Base-by-base conservation (phyloP, 2,329 filamentous ascomycete genomes). In the Albifimbria verrucaria region DNA sequence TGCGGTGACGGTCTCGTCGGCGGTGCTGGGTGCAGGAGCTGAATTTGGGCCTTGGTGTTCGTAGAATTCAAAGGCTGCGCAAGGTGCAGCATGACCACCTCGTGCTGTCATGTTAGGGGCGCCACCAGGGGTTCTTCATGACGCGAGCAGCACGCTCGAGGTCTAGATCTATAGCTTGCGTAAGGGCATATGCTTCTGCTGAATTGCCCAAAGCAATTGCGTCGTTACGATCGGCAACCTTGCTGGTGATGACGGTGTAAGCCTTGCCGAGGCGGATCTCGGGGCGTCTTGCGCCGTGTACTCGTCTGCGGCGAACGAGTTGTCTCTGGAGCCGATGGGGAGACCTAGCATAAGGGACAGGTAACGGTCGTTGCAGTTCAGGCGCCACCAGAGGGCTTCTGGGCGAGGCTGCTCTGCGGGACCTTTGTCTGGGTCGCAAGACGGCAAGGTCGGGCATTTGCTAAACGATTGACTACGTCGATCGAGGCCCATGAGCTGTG, bases 341-440 rank as follows among this genome's bases (percentile, higher is more conserved):
- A 82, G 68, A 1, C 78, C 79, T 0, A 83, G 71, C 17, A 82
- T 68, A 3, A 83, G 68, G 0, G 76, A 80, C 9, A 80, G 58
- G 52, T 77, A 77, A 6, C 80, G 74, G 52, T 84, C 81, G 43
- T 65, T 70, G 56, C 70, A 73, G 53, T 77, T 73, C 39, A 81
- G 72, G 36, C 75, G 74, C 58, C 73, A 76, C 79, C 79, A 83
- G 6, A 82, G 60, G 2, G 62, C 54, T 1, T 50, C 39, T 2
- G 65, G 57, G 0, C 59, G 57, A 0, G 65, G 63, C 2, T 56
- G 59, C 11, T 61, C 51, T 55, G 63, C 15, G 61, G 68, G 68
- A 22, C 73, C 62, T 1, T 67, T 61, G 0, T 62, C 59, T 1
- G 70, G 66, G 28, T 77, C 71, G 32, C 59, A 59, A 1, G 72